A percentile compares a stretch with the other conserved stretches of the same genome.
phyloP scores from a whole-genome alignment of 805 yeast genomes.

The Ogataea polymorpha region DNA sequence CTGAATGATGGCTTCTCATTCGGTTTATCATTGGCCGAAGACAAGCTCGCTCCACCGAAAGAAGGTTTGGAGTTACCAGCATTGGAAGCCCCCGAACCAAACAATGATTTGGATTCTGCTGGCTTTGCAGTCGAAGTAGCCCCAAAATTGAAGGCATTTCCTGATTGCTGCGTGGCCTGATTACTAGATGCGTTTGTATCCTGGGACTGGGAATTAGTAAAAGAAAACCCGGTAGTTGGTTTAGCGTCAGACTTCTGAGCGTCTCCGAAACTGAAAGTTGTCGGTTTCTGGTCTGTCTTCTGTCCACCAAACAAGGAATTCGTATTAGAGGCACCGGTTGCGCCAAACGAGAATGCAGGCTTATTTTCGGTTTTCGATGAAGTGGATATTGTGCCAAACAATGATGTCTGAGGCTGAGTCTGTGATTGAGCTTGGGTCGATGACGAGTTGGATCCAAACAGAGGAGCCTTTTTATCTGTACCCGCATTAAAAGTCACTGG shows the following conservation, averaged over 20 bases:
- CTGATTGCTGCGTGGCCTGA: slow-evolving; percentile 3
- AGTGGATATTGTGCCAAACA: slow-evolving; percentile 19
- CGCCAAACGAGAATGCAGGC: slow-evolving; percentile 14
- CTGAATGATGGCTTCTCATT: slow-evolving; percentile 8
- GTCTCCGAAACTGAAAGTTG: not conserved
- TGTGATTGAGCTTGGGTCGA: not conserved
- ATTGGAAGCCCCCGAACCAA: not conserved
- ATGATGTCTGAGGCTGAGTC: slow-evolving; percentile 9
- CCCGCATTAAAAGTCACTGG: not conserved
- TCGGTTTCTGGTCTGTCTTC: slow-evolving; percentile 6
- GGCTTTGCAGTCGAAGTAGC: not conserved
- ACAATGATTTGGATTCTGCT: not conserved
- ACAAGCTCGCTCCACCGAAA: not conserved
- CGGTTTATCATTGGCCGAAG: not conserved
- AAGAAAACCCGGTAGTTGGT: slow-evolving; percentile 13
- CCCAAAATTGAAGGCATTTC: not conserved
- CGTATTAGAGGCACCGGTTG: not conserved
- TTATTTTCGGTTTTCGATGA: slow-evolving; percentile 4
- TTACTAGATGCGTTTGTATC: slow-evolving; percentile 6
- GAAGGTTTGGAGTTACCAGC: not conserved
- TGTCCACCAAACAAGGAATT: slow-evolving; percentile 14
- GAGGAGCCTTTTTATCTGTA: slow-evolving; percentile 2
- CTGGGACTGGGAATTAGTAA: slow-evolving; percentile 11
- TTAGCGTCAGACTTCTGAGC: slow-evolving; percentile 7
- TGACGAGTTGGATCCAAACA: not conserved